phyloP scores from a whole-genome alignment of 1,139 yeast genomes.

The Candida sojae region DNA sequence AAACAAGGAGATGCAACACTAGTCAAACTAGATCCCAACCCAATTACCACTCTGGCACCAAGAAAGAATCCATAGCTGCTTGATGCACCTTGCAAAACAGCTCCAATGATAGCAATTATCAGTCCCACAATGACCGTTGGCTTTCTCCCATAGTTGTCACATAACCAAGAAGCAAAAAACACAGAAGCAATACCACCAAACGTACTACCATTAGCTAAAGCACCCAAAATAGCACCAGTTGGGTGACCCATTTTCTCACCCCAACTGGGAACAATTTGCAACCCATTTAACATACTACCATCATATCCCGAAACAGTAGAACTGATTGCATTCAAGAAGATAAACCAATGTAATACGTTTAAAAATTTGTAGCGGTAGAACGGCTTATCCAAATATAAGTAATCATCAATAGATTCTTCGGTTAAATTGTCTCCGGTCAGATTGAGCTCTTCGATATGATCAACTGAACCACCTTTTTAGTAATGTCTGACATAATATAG shows the following conservation, averaged over 20 bases:
- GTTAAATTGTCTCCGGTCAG: not conserved
- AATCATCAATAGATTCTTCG: constrained; percentile 2
- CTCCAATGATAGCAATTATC: constrained; percentile 32
- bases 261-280: constrained; percentile 46
- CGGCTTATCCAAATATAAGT: constrained; percentile 12
- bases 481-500: not conserved
- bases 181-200: constrained; percentile 24
- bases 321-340: constrained; percentile 42
- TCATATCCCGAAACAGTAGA: constrained; percentile 55
- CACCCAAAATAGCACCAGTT: constrained; percentile 45
- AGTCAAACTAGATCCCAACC: constrained; percentile 40
- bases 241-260: constrained; percentile 38
- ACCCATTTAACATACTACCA: constrained; percentile 53
- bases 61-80: constrained; percentile 41
- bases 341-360: constrained; percentile 31
- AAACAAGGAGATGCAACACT: constrained; percentile 40
- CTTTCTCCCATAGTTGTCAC: constrained; percentile 37
- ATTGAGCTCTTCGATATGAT: not conserved
- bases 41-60: constrained; percentile 39
- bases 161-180: constrained; percentile 22
- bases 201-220: constrained; percentile 36
- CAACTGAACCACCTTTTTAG: not conserved
- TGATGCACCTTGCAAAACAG: constrained; percentile 45
- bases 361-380: constrained; percentile 35
- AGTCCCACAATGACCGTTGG: constrained; percentile 29